Evolutionary conservation across 176 grass and related monocot genomes (phyloP).

Genomic region (Zizania latifolia): DNA sequence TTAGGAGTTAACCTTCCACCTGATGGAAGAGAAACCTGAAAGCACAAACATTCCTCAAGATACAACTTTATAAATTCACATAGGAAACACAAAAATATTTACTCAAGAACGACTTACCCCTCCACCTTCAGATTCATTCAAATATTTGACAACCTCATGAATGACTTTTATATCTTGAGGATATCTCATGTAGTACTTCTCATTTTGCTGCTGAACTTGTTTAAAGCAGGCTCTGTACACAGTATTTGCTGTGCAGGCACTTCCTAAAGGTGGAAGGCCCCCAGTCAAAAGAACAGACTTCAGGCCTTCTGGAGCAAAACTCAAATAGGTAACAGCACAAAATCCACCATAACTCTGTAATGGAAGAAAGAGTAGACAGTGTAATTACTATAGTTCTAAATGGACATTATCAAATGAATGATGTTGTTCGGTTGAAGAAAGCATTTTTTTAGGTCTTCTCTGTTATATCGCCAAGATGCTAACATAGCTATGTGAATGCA

Average conservation of each 20-base stretch:
- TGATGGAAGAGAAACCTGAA: slow-evolving; percentile 77
- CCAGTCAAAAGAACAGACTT: slow-evolving; percentile 87
- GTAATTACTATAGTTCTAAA: background rate
- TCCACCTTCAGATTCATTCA: slow-evolving; percentile 69
- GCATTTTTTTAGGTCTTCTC: background rate
- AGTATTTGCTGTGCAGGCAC: slow-evolving; percentile 61
- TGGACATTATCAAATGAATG: background rate
- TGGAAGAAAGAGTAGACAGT: background rate
- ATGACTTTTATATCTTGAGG: slow-evolving; percentile 74
- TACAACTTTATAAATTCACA: slow-evolving; percentile 4
- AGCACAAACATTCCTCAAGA: slow-evolving; percentile 5
- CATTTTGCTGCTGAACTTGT: slow-evolving; percentile 78
- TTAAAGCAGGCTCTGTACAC: slow-evolving; percentile 90
- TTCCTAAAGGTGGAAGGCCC: slow-evolving; percentile 76
- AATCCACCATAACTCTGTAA: slow-evolving; percentile 91
- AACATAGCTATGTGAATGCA: background rate
- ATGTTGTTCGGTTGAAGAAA: background rate
- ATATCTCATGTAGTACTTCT: slow-evolving; percentile 88
- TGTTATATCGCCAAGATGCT: background rate
- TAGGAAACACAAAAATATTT: background rate
- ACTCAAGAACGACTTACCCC: slow-evolving; percentile 53
- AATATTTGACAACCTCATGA: slow-evolving; percentile 65
- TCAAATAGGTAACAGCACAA: slow-evolving; percentile 95
- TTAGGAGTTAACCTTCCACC: slow-evolving; percentile 83
- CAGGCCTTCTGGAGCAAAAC: slow-evolving; percentile 91